phyloP scores from a whole-genome alignment of 1,139 yeast species.

The Geotrichum aggregatum region DNA sequence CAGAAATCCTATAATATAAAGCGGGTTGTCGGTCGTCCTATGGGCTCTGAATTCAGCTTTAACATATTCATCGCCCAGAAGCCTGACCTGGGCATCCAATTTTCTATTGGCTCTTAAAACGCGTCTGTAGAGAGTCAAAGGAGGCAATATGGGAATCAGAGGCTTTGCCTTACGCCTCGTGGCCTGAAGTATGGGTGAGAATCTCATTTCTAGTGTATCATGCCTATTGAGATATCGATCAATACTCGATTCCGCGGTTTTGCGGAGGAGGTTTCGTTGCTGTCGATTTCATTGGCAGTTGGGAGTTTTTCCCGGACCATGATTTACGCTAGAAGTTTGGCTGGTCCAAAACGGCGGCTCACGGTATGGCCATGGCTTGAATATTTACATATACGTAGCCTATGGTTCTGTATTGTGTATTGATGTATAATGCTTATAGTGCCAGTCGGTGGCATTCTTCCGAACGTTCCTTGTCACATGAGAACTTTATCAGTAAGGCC shows the following conservation, averaged over 20 bases:
- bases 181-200: conserved; percentile 46
- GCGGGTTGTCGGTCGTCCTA: conserved; percentile 73
- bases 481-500: too few species aligned
- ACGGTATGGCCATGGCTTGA: not conserved
- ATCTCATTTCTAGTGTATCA: conserved; percentile 44
- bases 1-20: conserved; percentile 88
- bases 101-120: conserved; percentile 73
- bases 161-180: conserved; percentile 56
- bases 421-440: too few species aligned
- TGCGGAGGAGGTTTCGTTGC: too few species aligned
- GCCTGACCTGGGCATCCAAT: conserved; percentile 55
- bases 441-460: too few species aligned
- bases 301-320: too few species aligned
- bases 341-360: not conserved
- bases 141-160: conserved; percentile 67
- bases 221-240: too few species aligned
- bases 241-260: too few species aligned
- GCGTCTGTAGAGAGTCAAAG: conserved; percentile 67
- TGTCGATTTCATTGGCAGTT: not conserved
- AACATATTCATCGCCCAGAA: conserved; percentile 85
- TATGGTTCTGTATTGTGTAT: too few species aligned
- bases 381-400: too few species aligned
- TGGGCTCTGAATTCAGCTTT: conserved; percentile 89
- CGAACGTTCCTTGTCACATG: too few species aligned
- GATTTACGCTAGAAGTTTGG: too few species aligned